phyloP scores from a whole-genome alignment of 1,284 basidiomycete genomes.

The Mycocalia duriaeana region DNA sequence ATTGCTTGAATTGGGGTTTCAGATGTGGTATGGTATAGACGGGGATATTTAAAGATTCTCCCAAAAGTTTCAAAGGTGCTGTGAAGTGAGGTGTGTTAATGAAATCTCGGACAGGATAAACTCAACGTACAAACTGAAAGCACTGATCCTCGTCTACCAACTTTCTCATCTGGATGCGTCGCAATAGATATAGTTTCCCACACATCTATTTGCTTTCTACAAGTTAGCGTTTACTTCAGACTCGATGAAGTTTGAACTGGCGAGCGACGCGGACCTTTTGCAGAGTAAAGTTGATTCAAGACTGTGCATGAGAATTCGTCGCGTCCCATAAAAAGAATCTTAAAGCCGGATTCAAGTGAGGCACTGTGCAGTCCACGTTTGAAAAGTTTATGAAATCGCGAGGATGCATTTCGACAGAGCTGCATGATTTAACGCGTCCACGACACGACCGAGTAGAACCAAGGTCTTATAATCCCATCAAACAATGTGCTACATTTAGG shows the following conservation, averaged over 20 bases:
- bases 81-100: conserved; percentile 7
- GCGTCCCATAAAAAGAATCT: conserved; percentile 67
- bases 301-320: conserved; percentile 69
- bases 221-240: too few relatives aligned
- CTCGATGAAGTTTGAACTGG: too few relatives aligned
- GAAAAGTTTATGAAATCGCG: too few relatives aligned
- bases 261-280: conserved; percentile 34
- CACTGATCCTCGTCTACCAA: conserved; percentile 45
- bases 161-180: conserved; percentile 56
- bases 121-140: conserved; percentile 46
- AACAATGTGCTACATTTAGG: too few relatives aligned
- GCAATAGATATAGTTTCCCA: conserved; percentile 55
- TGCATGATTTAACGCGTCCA: too few relatives aligned
- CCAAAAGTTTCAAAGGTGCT: conserved; percentile 60
- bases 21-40: conserved; percentile 55
- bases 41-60: conserved; percentile 41
- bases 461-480: too few relatives aligned
- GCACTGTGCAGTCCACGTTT: not conserved
- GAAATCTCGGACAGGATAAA: conserved; percentile 3
- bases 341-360: conserved; percentile 25
- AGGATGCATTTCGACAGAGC: too few relatives aligned
- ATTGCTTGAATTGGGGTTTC: conserved; percentile 51
- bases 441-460: too few relatives aligned
- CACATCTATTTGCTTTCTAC: conserved; percentile 48
- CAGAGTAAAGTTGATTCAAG: conserved; percentile 45